phyloP scores from a whole-genome alignment of 1,139 yeast species.

The Torulaspora pretoriensis region DNA sequence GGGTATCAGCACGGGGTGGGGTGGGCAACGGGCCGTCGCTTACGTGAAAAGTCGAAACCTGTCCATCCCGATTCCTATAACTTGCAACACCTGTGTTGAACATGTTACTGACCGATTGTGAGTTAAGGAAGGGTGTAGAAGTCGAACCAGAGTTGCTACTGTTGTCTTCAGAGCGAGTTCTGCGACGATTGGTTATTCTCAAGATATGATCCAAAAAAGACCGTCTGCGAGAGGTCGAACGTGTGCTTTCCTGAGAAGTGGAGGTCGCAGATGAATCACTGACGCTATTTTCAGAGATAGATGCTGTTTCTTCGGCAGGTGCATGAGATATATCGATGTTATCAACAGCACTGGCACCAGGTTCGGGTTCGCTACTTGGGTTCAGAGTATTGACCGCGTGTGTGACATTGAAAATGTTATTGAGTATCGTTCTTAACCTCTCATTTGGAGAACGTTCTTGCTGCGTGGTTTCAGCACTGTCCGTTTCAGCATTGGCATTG shows the following conservation, averaged over 20 bases:
- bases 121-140: neutral
- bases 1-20: slow-evolving; percentile 5
- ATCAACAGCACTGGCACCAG: neutral
- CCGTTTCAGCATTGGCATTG: slow-evolving; percentile 1
- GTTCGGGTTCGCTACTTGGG: neutral
- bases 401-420: slow-evolving; percentile 19
- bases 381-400: slow-evolving; percentile 3
- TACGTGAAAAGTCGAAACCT: slow-evolving; percentile 22
- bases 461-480: slow-evolving; percentile 1
- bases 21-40: slow-evolving; percentile 11
- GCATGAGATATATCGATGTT: neutral
- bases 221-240: slow-evolving; percentile 11
- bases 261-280: neutral
- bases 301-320: neutral
- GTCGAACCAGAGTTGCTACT: neutral
- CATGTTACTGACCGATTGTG: slow-evolving; percentile 7
- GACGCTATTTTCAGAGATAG: neutral
- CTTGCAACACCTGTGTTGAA: slow-evolving; percentile 30
- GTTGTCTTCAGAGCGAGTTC: slow-evolving; percentile 10
- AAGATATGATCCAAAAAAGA: slow-evolving; percentile 15
- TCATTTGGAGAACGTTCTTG: slow-evolving; percentile 13
- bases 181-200: slow-evolving; percentile 13
- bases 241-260: neutral
- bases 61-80: slow-evolving; percentile 24
- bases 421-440: slow-evolving; percentile 18